Base-by-base conservation (phyloP, 2,329 filamentous ascomycete species). In the Pyrenochaeta sp. region DNA sequence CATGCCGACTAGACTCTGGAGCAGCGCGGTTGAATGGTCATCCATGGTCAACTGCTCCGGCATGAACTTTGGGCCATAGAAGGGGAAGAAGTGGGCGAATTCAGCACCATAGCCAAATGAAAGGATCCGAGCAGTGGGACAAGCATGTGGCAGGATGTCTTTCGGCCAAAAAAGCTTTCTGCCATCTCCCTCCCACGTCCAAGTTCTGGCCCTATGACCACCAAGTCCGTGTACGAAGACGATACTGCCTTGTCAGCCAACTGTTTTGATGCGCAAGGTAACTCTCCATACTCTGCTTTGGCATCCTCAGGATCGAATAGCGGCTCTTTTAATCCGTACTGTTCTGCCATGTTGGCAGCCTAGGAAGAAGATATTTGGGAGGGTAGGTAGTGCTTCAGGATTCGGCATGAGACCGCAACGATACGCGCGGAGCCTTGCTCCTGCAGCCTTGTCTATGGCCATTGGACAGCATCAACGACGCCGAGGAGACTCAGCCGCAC, bases 71-170 rank as follows among this genome's bases (percentile, higher is more conserved):
- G 45, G 24, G 44, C 50, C 44, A 30, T 48, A 55, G 44, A 58
- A 56, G 28, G 42, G 44, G 28, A 30, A 56, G 54, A 64, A 58
- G 47, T 58, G 53, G 27, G 49, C 55, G 27, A 59, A 59, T 6
- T 58, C 46, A 6, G 59, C 49, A 48, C 62, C 54, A 47, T 64
- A 64, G 7, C 61, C 59, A 48, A 62, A 64, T 6, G 61, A 57
- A 34, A 64, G 54, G 15, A 64, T 64, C 22, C 59, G 52, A 48
- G 61, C 59, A 9, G 52, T 59, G 40, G 52, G 50, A 32, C 55
- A 59, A 10, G 45, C 42, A 37, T 64, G 19, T n/a, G 61, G 55
- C 8, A 64, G 55, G 9, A 64, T 43, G 43, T 64, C 61, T 45
- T 48, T 42, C 19, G 61, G 61, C 59, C 59, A 62, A 45, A 59